A percentile compares a stretch with the other conserved stretches of the same genome.
Conservation (phyloP, 192 early-diverging fungal species). For the Coemansia furcata region DNA sequence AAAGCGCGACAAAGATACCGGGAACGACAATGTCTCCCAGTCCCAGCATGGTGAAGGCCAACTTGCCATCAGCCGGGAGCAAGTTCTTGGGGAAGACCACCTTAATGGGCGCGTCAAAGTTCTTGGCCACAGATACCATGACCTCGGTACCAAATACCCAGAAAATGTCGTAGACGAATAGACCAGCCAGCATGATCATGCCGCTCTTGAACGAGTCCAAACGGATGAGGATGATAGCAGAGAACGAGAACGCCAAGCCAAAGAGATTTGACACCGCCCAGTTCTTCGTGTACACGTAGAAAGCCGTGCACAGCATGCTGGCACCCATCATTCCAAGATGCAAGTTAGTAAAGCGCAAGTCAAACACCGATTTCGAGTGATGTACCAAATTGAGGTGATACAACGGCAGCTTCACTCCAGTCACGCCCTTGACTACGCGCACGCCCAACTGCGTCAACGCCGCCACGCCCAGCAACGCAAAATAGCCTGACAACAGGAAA, state of each 20-base stretch:
- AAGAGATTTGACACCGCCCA: slow-evolving; percentile 72
- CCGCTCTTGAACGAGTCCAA: slow-evolving; percentile 96
- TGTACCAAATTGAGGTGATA: slow-evolving; percentile 68
- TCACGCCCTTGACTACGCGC: slow-evolving; percentile 48
- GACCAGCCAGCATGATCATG: slow-evolving; percentile 84
- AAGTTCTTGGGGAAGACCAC: slow-evolving; percentile 81
- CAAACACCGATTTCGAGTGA: slow-evolving; percentile 16
- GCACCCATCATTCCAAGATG: slow-evolving; percentile 62
- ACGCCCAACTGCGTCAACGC: slow-evolving; percentile 69
- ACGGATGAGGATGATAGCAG: slow-evolving; percentile 81
- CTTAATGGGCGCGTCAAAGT: slow-evolving; percentile 96
- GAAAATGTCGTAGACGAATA: slow-evolving; percentile 97
- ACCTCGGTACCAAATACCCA: slow-evolving; percentile 99
- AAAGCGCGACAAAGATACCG: slow-evolving; percentile 91
- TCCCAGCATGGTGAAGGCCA: slow-evolving; percentile 88
- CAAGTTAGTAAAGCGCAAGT: slow-evolving; percentile 61
- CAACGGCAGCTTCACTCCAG: slow-evolving; percentile 61
- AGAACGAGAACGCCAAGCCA: slow-evolving; percentile 82
- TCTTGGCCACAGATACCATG: slow-evolving; percentile 97
- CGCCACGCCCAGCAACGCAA: slow-evolving; percentile 77
- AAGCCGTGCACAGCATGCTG: slow-evolving; percentile 62
- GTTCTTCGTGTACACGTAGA: slow-evolving; percentile 84
- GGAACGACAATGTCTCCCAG: slow-evolving; percentile 97
- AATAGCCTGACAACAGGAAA: slow-evolving; percentile 78
- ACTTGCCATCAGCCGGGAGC: slow-evolving; percentile 25